Percentiles rank a stretch among this genome's conserved stretches.
phyloP scores from a whole-genome alignment of 805 yeast species.

The Starmerella gropengiesseri region DNA sequence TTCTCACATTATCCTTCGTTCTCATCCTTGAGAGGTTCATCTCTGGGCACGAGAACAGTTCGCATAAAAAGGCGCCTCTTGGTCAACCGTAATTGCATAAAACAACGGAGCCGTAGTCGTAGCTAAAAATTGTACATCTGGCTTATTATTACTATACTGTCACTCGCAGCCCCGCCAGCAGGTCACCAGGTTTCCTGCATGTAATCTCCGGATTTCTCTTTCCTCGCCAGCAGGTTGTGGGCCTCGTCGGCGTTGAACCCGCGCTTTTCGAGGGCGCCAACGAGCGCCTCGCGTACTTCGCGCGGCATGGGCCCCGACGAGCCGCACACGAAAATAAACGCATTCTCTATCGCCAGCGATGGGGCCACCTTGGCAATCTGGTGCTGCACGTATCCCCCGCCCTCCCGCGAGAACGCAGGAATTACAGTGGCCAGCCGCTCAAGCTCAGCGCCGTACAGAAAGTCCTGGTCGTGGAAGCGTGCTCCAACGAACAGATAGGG shows the following conservation, averaged over 20 bases:
- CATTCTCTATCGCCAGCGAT: slow-evolving; percentile 46
- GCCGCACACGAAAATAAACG: slow-evolving; percentile 74
- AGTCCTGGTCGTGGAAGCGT: slow-evolving; percentile 56
- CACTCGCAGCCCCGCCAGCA: too few relatives aligned
- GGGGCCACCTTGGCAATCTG: slow-evolving; percentile 41
- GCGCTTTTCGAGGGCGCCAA: slow-evolving; percentile 39
- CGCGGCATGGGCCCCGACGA: slow-evolving; percentile 90
- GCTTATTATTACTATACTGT: too few relatives aligned
- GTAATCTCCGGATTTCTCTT: slow-evolving; percentile 59
- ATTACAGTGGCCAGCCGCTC: slow-evolving; percentile 30
- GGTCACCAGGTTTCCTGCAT: slow-evolving; percentile 81
- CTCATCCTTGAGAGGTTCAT: too few relatives aligned
- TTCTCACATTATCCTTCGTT: too few relatives aligned
- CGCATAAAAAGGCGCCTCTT: too few relatives aligned
- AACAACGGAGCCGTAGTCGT: too few relatives aligned
- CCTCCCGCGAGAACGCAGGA: slow-evolving; percentile 40
- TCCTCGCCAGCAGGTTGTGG: slow-evolving; percentile 35
- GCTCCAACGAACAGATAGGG: slow-evolving; percentile 58
- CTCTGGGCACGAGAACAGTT: too few relatives aligned
- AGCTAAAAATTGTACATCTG: too few relatives aligned
- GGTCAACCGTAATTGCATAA: too few relatives aligned
- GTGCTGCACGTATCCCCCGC: slow-evolving; percentile 67
- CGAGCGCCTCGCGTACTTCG: slow-evolving; percentile 71
- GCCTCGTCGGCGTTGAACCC: slow-evolving; percentile 29
- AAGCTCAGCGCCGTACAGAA: slow-evolving; percentile 44